Base-by-base conservation (phyloP, 1,284 basidiomycete genomes). In the Mycosarcoma mackinlayi region DNA sequence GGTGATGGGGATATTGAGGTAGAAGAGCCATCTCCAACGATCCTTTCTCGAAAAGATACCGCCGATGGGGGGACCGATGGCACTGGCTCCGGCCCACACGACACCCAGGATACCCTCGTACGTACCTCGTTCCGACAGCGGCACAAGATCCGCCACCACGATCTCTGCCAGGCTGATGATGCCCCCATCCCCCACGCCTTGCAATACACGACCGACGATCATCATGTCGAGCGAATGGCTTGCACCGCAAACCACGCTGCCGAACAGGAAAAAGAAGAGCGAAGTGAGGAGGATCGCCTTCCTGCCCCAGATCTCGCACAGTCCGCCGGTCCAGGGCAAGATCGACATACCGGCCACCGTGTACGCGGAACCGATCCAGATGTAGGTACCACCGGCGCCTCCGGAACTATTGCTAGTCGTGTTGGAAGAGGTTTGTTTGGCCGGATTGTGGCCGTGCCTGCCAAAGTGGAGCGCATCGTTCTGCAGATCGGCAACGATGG, bases 91-190 rank as follows among this genome's bases (percentile, higher is more conserved):
- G 3, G 73, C 70, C 61, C 62, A 61, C 14, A 77, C 57, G 0
- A 60, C 56, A 4, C 75, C 75, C 3, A 77, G 38, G 44, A 77
- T 64, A 7, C 74, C 75, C 33, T 76, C 66, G 54, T 76, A 76
- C 21, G 62, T 70, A 19, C 73, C 73, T 14, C 73, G 34, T 21
- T 73, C 28, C 9, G 35, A 30, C 14, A 77, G 25, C 6, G 47
- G 34, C 4, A 77, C 71, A 7, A 77, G 40, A 34, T 77, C 75
- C 9, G 66, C 57, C 1, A 73, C 62, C 11, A 76, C 58, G 39
- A 73, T 65, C 49, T 75, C 65, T 10, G 71, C 49, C 0, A 75
- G 31, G n/a, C 52, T 50, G n/a, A 75, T 73, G 28, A 75, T 60
- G 0, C 73, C 73, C 3, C 71, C 73, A 18, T 73, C 72, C 3